phyloP scores from a whole-genome alignment of 1,139 yeast species.

The Yamadazyma kanchanaburiensis region DNA sequence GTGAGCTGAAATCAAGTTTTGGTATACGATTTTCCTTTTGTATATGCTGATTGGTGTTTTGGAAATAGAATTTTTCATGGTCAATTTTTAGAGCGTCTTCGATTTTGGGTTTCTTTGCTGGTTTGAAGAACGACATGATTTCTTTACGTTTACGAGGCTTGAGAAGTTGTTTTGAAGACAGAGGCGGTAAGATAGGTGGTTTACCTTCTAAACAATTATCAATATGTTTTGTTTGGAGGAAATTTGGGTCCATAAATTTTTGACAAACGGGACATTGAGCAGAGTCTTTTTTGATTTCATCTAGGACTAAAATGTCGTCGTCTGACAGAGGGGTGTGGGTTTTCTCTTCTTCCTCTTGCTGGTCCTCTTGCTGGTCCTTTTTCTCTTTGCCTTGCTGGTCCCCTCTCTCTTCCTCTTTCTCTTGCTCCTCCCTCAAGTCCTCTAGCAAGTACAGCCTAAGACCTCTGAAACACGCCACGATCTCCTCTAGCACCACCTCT shows the following conservation, averaged over 20 bases:
- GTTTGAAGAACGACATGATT: conserved; percentile 36
- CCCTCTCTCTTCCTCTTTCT: not conserved
- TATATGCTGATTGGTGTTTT: conserved; percentile 25
- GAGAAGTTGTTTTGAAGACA: conserved; percentile 4
- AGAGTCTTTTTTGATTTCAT: conserved; percentile 3
- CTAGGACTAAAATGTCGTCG: conserved; percentile 6
- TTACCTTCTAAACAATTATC: conserved; percentile 57
- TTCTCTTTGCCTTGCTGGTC: not conserved
- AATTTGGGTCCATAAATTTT: conserved; percentile 50
- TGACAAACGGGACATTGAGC: conserved; percentile 75
- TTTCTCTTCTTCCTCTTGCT: not conserved
- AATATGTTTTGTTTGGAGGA: conserved; percentile 65
- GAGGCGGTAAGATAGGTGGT: too few relatives aligned
- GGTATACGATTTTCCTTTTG: conserved; percentile 38
- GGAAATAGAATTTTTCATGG: conserved; percentile 31
- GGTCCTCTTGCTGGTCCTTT: not conserved
- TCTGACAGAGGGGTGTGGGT: not conserved
- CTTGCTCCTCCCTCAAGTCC: not conserved
- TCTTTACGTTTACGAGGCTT: conserved; percentile 4
- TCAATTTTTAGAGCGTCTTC: conserved; percentile 5
- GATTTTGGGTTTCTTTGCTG: conserved; percentile 4
- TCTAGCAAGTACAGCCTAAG: conserved; percentile 39
- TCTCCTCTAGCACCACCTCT: conserved; percentile 71
- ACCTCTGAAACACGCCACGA: conserved; percentile 52
- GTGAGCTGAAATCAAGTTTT: conserved; percentile 58